A percentile compares a stretch with the other conserved stretches of the same genome.
These are phyloP conservation scores for Inonotus obliquus DNA, from an alignment of 1,284 basidiomycete species.

Conservation along the genomic window DNA sequence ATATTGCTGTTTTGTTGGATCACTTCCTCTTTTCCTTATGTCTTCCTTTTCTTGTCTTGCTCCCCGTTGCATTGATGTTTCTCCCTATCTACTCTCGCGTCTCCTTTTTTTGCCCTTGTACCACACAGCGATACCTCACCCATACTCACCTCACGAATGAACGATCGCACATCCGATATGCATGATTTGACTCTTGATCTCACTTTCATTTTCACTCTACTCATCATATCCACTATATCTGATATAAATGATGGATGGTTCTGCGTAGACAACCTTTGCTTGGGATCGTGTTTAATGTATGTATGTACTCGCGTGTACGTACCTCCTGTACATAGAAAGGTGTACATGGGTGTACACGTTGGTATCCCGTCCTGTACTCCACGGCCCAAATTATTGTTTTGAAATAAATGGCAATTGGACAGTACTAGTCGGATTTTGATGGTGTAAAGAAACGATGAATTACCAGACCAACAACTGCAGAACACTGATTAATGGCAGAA, in stretches of 20 bases:
- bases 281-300: background rate
- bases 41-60: background rate
- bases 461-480: too few species aligned
- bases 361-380: background rate
- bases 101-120: background rate
- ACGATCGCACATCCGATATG: background rate
- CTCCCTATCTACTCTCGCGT: background rate
- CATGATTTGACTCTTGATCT: background rate
- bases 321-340: background rate
- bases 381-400: background rate
- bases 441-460: too few species aligned
- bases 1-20: constrained; percentile 3
- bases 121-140: constrained; percentile 9
- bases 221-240: background rate
- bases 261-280: background rate
- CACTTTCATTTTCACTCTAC: background rate
- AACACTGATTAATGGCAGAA: too few species aligned
- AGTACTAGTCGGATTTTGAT: too few species aligned
- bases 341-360: background rate
- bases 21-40: background rate
- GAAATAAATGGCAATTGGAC: background rate
- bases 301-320: background rate
- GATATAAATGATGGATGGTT: background rate
- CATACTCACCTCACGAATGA: background rate
- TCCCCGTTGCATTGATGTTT: background rate